Evolutionary conservation across 2,329 filamentous ascomycete species (phyloP), one percentile per base, ranked within the genome.

Genomic region (Plectosphaerella sp.): DNA sequence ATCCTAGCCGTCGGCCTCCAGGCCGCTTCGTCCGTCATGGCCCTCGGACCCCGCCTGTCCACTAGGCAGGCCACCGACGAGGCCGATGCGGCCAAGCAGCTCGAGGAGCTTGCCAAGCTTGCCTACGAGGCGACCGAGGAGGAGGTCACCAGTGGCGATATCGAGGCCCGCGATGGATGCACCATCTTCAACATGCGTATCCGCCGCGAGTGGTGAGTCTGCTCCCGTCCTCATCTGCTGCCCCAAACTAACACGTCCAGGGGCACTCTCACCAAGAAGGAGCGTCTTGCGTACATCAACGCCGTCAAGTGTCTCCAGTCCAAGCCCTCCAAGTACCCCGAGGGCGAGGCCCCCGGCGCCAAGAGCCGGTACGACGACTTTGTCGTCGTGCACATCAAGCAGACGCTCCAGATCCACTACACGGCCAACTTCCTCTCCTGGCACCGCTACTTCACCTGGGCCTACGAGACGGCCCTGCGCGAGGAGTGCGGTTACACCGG

Each of bases 341-440:
- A 62, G 0, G 57, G 61, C 0, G 61, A 65, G 12, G 71, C 68
- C 0, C 64, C 74, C 0, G 77, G 77, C 1, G 74, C 71, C 3
- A 68, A 66, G 53, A 72, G 66, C 3, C 55, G 75, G 52, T 79
- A 72, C 52, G 78, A 81, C 57, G 78, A 81, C 53, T 80, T 73
- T 43, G 66, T 77, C 6, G 75, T 71, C 5, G 67, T 70, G 0
- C 78, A 81, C 54, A 71, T 81, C 52, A 72, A 76, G 50, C 68
- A 74, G 54, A 77, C 77, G 1, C 54, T 66, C 10, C 49, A 48
- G 1, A 76, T 79, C 16, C 77, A 80, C 57, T 66, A 62, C 50
- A 72, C 59, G 63, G 59, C 41, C 61, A 65, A 56, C 22, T 66
- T 67, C 28, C 56, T 67, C 15, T 41, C 56, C 3, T 67, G 63